Percentiles rank a stretch among this genome's conserved stretches.
Evolutionary conservation across 2,329 filamentous ascomycete species (phyloP).

Genomic region (Orbilia brochopaga): DNA sequence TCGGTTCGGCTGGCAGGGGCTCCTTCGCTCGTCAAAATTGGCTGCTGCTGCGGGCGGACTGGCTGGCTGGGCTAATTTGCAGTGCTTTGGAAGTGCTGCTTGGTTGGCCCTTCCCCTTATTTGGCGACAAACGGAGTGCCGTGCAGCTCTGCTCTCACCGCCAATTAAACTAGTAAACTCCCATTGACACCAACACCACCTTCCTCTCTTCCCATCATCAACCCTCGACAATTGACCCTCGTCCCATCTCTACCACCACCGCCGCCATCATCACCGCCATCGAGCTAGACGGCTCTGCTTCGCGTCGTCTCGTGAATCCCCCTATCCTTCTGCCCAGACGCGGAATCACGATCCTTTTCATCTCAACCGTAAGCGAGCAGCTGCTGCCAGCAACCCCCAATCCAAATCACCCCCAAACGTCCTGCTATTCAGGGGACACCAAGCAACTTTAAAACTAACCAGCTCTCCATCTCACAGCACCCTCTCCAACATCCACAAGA

Average conservation of each 20-base stretch:
- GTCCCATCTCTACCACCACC: conserved; percentile 25
- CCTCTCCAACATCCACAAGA: conserved; percentile 8
- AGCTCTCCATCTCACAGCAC: conserved; percentile 17
- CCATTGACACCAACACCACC: conserved; percentile 48
- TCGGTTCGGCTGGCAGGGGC: conserved; percentile 30
- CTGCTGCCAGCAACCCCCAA: conserved; percentile 22
- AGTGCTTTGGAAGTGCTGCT: conserved; percentile 39
- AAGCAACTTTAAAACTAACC: conserved; percentile 31
- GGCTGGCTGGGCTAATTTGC: conserved; percentile 28
- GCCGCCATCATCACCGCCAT: conserved; percentile 13
- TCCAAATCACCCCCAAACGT: conserved; percentile 15
- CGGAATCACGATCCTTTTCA: conserved; percentile 47
- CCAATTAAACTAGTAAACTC: conserved; percentile 41
- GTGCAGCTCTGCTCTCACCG: conserved; percentile 48
- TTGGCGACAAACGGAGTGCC: conserved; percentile 41
- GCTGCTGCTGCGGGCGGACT: conserved; percentile 14
- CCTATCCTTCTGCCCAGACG: conserved; percentile 27
- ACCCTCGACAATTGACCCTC: conserved; percentile 34
- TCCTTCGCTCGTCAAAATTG: conserved; percentile 32
- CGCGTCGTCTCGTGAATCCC: conserved; percentile 48
- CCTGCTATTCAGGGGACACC: conserved; percentile 44
- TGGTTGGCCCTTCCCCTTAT: conserved; percentile 44
- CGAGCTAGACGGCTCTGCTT: conserved; percentile 6
- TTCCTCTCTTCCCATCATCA: conserved; percentile 44
- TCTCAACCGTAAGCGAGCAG: conserved; percentile 37